Percentiles rank a stretch among this genome's conserved stretches.
Conservation (phyloP, 345 rosid species). For the Camelina sativa region DNA sequence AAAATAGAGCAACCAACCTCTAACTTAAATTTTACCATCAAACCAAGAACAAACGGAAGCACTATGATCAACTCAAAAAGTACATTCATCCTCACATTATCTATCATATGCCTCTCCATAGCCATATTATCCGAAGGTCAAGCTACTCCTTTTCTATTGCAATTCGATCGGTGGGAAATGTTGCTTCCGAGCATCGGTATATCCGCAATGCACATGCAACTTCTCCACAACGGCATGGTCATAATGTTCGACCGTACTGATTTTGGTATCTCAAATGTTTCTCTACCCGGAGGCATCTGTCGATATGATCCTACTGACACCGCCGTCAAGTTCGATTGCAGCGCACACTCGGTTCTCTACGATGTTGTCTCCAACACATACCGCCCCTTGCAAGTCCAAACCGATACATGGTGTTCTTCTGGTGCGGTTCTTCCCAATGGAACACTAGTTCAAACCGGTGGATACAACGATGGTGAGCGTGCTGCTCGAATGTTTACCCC, state of each 20-base stretch:
- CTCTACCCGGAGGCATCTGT: constrained; percentile 63
- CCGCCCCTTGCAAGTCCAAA: constrained; percentile 63
- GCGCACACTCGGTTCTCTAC: constrained; percentile 76
- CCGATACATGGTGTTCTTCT: constrained; percentile 91
- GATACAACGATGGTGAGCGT: constrained; percentile 62
- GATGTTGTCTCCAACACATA: constrained; percentile 61
- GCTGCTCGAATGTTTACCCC: constrained; percentile 60
- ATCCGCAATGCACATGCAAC: constrained; percentile 93
- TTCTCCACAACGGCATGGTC: constrained; percentile 65
- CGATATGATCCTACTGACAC: constrained; percentile 46
- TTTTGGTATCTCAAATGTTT: constrained; percentile 68
- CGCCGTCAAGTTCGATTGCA: constrained; percentile 56
- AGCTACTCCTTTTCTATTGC: constrained; percentile 28
- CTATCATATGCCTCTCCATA: constrained; percentile 30
- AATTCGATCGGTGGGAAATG: constrained; percentile 39
- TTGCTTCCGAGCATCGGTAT: constrained; percentile 63
- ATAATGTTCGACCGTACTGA: constrained; percentile 87
- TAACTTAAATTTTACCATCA: constrained; percentile 42
- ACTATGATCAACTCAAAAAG: constrained; percentile 36
- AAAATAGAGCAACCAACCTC: constrained; percentile 36
- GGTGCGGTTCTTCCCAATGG: constrained; percentile 71
- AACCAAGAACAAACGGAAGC: constrained; percentile 15
- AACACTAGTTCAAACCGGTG: constrained; percentile 79
- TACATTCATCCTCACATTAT: constrained; percentile 27
- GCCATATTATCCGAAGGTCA: constrained; percentile 13